phyloP scores from a whole-genome alignment of 176 grass and related monocot species.

The Olyra latifolia region DNA sequence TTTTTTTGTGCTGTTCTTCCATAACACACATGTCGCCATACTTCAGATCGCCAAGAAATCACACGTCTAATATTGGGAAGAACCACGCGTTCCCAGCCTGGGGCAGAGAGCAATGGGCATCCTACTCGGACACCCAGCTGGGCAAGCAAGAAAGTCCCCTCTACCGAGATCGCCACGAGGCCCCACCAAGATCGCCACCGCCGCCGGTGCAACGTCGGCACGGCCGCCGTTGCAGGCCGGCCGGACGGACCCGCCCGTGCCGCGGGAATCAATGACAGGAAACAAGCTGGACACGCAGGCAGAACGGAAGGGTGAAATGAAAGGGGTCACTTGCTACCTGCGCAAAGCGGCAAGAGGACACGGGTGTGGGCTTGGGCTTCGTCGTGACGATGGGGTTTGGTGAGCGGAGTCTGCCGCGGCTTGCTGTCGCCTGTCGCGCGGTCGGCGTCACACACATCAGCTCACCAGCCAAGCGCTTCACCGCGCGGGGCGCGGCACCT shows the following conservation, averaged over 20 bases:
- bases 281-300: not conserved
- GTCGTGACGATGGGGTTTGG: constrained; percentile 20
- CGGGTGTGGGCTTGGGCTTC: not conserved
- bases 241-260: not conserved
- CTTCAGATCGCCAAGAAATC: constrained; percentile 7
- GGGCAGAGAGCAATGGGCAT: not conserved
- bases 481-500: not conserved
- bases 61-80: not conserved
- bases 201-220: constrained; percentile 17
- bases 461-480: too few relatives aligned
- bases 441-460: constrained; percentile 26
- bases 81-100: not conserved
- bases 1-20: not conserved
- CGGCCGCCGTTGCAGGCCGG: not conserved
- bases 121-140: not conserved
- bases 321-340: not conserved
- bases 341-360: not conserved
- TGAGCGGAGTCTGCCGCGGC: constrained; percentile 19
- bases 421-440: not conserved
- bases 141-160: not conserved
- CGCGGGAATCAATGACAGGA: not conserved
- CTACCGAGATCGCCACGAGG: not conserved
- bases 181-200: not conserved
- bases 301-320: too few relatives aligned
- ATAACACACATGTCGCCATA: constrained; percentile 3